Evolutionary conservation across 2,329 filamentous ascomycete genomes (phyloP), one percentile per base, ranked within the genome.

Genomic region (Cladophialophora yegresii): DNA sequence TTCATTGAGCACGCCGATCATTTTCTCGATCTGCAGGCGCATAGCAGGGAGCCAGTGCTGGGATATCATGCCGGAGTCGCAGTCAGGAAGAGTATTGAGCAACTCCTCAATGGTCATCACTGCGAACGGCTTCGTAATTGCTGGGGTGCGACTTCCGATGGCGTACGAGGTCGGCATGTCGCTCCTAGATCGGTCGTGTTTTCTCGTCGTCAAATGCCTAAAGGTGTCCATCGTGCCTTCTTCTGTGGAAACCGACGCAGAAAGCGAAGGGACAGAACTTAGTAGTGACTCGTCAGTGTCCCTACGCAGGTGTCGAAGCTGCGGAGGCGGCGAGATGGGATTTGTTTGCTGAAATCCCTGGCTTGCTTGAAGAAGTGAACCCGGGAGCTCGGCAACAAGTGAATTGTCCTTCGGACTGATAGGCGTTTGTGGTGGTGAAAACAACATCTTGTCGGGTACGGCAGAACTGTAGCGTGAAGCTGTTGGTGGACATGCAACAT

Each of bases 21-120:
- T 61, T 12, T 62, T 58, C 49, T 66, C 51, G 5, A 67, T 26
- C 10, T 68, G 65, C 26, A 30, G 30, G 16, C 61, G 63, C 54
- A 69, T 61, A 6, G 65, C 66, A 13, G 68, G 68, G 13, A 70
- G 40, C 68, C 68, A 70, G 4, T 64, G n/a, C n/a, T 61, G 55
- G 9, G 58, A 32, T 16, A 68, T 53, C 12, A 54, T 60, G 20
- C 45, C 32, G 20, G 20, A 32, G 45, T 60, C 61, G 33, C 61
- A 65, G 22, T 58, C 30, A 16, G 64, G 60, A 10, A 70, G 51
- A 32, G 33, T 63, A 22, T 62, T 60, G 9, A 70, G 61, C 23
- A 70, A 40, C 20, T 68, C 68, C 49, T 70, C 68, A 22, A 67
- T 57, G 20, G 54, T 54, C 68, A 70, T 70, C 30, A 63, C 62